Base-by-base conservation (phyloP, 2,329 filamentous ascomycete species). In the Colletotrichum liriopes region DNA sequence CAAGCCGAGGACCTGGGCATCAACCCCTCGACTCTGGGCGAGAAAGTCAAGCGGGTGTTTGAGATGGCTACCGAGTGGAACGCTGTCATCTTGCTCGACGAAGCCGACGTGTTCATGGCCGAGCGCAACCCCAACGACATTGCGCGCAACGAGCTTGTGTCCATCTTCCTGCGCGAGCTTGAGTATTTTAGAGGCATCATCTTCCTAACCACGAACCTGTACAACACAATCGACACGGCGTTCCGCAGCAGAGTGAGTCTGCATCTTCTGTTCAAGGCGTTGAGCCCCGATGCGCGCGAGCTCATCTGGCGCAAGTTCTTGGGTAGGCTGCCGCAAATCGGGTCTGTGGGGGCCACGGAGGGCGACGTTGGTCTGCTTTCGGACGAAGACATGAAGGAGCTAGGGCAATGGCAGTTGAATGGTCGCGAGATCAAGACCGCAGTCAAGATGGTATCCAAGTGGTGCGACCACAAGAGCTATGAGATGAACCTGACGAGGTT, bases 81-180 rank as follows among this genome's bases (percentile, higher is more conserved):
- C 29, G 86, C 85, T 11, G 84, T 89, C 8, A 77, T 89, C 26
- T 79, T 89, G 5, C 82, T 89, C 3, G 87, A 88, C 73, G 87
- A 88, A 77, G 86, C 86, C 9, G 87, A 88, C 72, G 85, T 89
- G 2, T 89, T 88, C 77, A 84, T 89, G 77, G 83, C 84, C 1
- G 80, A 84, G 77, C 82, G 87, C 5, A 80, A 84, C 64, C 81
- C 82, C 49, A 80, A 81, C 49, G 83, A 88, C 73, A 82, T 88
- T 18, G 79, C 80, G 49, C 81, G 86, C 20, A 89, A 89, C 76
- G 86, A 84, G 59, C 79, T 88, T 4, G 84, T 86, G 5, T 84
- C 82, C 65, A 85, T 86, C 72, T 86, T 87, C 73, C 78, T 86
- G 29, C 80, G 83, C 26, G 83, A 85, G 78, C 80, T 86, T 32